A percentile compares a stretch with the other conserved stretches of the same genome.
phyloP scores from a whole-genome alignment of 331 rosid genomes.

The Ulmus americana region DNA sequence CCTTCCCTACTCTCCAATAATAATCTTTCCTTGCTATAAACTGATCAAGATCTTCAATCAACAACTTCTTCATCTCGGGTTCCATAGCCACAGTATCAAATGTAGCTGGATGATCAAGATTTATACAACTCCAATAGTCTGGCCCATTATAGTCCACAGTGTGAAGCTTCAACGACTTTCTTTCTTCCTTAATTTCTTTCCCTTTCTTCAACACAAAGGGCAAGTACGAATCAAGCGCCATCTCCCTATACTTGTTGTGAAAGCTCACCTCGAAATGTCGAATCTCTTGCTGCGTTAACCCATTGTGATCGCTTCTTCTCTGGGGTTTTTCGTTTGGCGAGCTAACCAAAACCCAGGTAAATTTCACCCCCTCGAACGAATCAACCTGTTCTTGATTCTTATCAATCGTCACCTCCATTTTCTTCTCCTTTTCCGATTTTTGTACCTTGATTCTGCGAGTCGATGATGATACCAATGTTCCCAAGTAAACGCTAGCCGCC shows the following conservation, averaged over 20 bases:
- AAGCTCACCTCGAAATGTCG: conserved; percentile 44
- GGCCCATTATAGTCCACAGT: conserved; percentile 42
- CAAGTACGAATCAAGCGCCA: conserved; percentile 40
- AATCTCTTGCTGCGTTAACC: conserved; percentile 15
- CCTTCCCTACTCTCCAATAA: conserved; percentile 53
- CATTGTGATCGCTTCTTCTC: conserved; percentile 6
- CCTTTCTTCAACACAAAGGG: conserved; percentile 29
- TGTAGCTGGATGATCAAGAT: conserved; percentile 48
- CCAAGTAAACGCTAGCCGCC: conserved; percentile 43
- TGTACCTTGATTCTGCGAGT: conserved; percentile 29
- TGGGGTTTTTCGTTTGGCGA: conserved; percentile 14
- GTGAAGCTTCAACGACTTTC: conserved; percentile 46
- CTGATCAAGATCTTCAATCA: conserved; percentile 39
- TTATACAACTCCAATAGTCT: conserved; percentile 45
- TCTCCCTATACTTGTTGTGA: conserved; percentile 37
- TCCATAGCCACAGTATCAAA: conserved; percentile 44
- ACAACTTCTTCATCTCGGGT: conserved; percentile 29
- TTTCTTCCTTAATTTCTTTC: conserved; percentile 29
- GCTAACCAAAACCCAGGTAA: conserved; percentile 44
- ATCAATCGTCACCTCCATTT: conserved; percentile 33
- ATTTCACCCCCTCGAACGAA: conserved; percentile 32
- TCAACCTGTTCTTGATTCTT: conserved; percentile 35
- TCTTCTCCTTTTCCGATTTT: conserved; percentile 36
- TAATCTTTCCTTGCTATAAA: conserved; percentile 43
- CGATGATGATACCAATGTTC: conserved; percentile 22